Base-by-base conservation (phyloP, 2,329 filamentous ascomycete genomes). In the Xylaria sp. region DNA sequence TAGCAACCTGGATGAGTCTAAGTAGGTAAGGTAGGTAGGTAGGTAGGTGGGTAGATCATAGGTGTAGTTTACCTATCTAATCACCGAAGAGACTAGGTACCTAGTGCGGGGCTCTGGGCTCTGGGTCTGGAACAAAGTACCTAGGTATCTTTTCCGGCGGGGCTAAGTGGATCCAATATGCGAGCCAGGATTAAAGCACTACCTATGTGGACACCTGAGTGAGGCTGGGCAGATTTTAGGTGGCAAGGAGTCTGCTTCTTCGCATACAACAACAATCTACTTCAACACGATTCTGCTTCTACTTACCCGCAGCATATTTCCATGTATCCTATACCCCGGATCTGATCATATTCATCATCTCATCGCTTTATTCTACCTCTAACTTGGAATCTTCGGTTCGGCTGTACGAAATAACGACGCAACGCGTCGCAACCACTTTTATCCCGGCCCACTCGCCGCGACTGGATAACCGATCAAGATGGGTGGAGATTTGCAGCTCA, bases 401-500 rank as follows among this genome's bases (percentile, higher is more conserved):
- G 42, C 39, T 50, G 13, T 49, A 51, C 25, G 53, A 47, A 10
- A 27, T 27, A 17, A 42, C 47, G n/a, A 25, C 58, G 29, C 58
- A 51, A 15, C 58, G 53, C 61, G 53, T 65, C 54, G 58, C 59
- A 13, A 54, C 39, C 15, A 47, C 42, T 5, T 44, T 36, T 49
- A 7, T 20, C 38, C 36, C 49, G 38, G 29, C 38, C 49, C 29
- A 22, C 44, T 53, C 42, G 22, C 51, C 42, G 47, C 36, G 33
- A 49, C 53, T 5, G n/a, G 45, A 45, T 51, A 63, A 65, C 10
- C 29, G 44, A 7, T 66, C 71, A 97, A 96, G 92, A 94, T 94
- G 77, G 79, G 80, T 83, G 94, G 94, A 77, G 68, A 98, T 86
- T 88, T 99, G 77, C 97, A 98, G 77, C 82, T 97, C 74, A 97